These are phyloP conservation scores for Echria macrotheca DNA, from an alignment of 495 filamentous ascomycete genomes.

Conservation along the genomic window DNA sequence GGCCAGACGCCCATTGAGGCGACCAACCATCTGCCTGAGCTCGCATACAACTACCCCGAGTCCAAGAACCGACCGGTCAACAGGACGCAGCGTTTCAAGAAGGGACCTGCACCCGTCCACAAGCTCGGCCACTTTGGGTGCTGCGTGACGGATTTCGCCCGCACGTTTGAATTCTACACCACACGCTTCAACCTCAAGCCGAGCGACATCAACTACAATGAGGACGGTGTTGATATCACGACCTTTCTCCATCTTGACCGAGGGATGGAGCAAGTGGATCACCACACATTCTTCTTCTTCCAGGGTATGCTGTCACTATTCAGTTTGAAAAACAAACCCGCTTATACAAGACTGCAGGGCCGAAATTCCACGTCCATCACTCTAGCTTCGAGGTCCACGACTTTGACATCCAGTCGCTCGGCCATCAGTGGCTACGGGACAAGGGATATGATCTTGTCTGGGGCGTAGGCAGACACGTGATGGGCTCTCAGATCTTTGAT, in stretches of 20 bases:
- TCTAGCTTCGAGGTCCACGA: constrained; percentile 66
- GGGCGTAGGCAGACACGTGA: constrained; percentile 61
- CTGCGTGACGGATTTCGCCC: constrained; percentile 50
- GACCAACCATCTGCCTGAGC: constrained; percentile 31
- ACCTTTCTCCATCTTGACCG: constrained; percentile 58
- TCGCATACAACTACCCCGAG: constrained; percentile 35
- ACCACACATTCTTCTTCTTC: constrained; percentile 61
- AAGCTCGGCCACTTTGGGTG: constrained; percentile 67
- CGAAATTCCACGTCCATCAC: constrained; percentile 57
- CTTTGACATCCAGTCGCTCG: constrained; percentile 63
- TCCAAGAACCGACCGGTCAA: constrained; percentile 35
- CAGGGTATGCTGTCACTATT: constrained; percentile 14
- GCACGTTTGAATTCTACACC: constrained; percentile 54
- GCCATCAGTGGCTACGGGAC: constrained; percentile 58
- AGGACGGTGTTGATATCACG: constrained; percentile 40
- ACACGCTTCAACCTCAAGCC: constrained; percentile 58
- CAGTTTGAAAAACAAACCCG: background rate
- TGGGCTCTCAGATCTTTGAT: constrained; percentile 59
- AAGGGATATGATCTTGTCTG: constrained; percentile 59
- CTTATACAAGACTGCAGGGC: constrained; percentile 17
- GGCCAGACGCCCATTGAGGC: constrained; percentile 37
- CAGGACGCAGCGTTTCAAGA: constrained; percentile 42
- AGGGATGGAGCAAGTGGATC: constrained; percentile 54
- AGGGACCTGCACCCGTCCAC: constrained; percentile 57
- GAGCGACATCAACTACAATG: constrained; percentile 40